Base-by-base conservation (phyloP, 2,329 filamentous ascomycete species). In the Chaetoscypha palmicola region DNA sequence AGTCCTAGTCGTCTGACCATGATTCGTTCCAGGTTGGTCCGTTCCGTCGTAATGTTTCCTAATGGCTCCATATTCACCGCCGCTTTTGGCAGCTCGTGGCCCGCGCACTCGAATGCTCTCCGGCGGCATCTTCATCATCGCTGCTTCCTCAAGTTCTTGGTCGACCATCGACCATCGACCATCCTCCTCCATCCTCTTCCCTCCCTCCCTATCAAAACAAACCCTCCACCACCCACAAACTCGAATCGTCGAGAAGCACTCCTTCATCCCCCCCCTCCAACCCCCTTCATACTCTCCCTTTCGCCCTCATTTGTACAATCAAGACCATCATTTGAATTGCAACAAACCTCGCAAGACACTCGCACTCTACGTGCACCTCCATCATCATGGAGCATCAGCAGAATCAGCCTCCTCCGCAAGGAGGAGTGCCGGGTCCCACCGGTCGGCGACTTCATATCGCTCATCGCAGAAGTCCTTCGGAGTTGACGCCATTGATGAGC, bases 401-500 rank as follows among this genome's bases (percentile, higher is more conserved):
- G 64, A 74, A 81, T 66, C 76, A 76, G 59, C 65, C 66, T 54
- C 60, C 67, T 48, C 64, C 67, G 49, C 64, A 70, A 58, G 73
- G 73, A 62, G 76, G 76, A 60, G 75, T 80, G 48, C 72, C 72
- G 64, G 89, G 88, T 58, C 86, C 87, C 61, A 70, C 83, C 64
- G 89, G 89, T 63, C 89, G 91, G 64, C 84, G 90, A 66, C 79
- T 97, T 66, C 90, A 97, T 72, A 96, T 97, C 69, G 91, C 91
- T 62, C 91, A 97, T 73, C 85, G 91, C 64, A 83, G 91, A 68
- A 96, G 89, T 71, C 92, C 91, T 54, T 97, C 92, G 57, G 92
- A 97, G 76, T 76, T 97, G 68, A 97, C 91, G 47, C 92, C 91
- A 54, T 73, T 97, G 68, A 94, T 97, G 86, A 94, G 89, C 88